Conservation (phyloP, 768 basidiomycete genomes). For the Pilatotrama ljubarskyi region DNA sequence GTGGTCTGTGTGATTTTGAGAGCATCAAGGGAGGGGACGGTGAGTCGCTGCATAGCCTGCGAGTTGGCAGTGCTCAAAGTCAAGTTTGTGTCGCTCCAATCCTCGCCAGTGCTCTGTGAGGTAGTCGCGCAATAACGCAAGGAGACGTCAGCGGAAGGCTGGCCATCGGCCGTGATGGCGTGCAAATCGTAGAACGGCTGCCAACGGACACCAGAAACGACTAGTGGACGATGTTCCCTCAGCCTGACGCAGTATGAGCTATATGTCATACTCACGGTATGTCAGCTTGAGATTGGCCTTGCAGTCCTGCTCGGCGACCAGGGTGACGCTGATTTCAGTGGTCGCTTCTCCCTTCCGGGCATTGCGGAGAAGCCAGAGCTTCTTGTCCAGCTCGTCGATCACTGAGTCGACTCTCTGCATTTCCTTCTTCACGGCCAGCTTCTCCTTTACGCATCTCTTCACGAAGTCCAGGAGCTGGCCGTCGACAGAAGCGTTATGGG, state of each 20-base stretch:
- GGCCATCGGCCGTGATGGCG: constrained; percentile 45
- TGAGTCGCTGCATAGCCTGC: constrained; percentile 35
- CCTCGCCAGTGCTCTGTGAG: constrained; percentile 58
- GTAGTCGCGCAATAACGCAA: constrained; percentile 59
- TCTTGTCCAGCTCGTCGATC: constrained; percentile 33
- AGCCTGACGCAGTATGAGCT: neutral
- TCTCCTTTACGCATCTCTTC: constrained; percentile 41
- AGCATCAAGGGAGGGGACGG: neutral
- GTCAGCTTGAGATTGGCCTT: constrained; percentile 47
- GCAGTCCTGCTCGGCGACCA: constrained; percentile 5
- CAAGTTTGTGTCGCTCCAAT: constrained; percentile 52
- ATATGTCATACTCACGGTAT: constrained; percentile 33
- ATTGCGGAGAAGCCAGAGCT: neutral
- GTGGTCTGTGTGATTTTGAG: neutral
- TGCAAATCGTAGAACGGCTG: constrained; percentile 61
- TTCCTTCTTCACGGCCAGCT: constrained; percentile 36
- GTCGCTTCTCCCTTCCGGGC: constrained; percentile 6
- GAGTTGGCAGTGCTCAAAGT: constrained; percentile 52
- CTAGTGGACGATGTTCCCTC: constrained; percentile 32
- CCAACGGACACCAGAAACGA: constrained; percentile 54
- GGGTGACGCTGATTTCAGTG: neutral
- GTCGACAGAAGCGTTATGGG: constrained; percentile 21
- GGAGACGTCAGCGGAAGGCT: constrained; percentile 44
- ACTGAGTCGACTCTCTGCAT: constrained; percentile 41
- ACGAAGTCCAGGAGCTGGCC: constrained; percentile 43